Conservation (phyloP, 495 filamentous ascomycete genomes). For the Annulohypoxylon stygium region DNA sequence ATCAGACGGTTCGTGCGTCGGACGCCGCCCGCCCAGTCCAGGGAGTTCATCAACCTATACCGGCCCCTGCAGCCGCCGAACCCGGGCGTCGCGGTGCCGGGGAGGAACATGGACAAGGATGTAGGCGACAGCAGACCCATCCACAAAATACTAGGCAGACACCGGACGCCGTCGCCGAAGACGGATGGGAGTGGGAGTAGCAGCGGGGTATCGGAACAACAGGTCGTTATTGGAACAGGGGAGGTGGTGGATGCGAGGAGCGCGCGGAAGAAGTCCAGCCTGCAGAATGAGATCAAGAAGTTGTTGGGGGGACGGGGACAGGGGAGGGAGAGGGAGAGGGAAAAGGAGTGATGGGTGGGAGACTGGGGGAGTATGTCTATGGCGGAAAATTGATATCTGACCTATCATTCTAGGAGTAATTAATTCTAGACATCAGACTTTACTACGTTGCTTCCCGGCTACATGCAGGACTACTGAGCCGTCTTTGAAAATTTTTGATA, state of each 20-base stretch:
- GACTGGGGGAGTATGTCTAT: neutral
- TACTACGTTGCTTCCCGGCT: neutral
- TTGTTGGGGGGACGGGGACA: conserved; percentile 50
- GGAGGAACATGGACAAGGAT: conserved; percentile 8
- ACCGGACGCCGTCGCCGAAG: conserved; percentile 25
- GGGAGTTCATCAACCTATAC: conserved; percentile 43
- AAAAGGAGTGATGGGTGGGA: neutral
- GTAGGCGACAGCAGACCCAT: conserved; percentile 18
- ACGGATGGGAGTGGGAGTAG: neutral
- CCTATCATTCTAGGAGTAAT: neutral
- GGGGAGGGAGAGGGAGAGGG: conserved; percentile 21
- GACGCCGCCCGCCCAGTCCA: conserved; percentile 44
- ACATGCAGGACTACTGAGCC: neutral
- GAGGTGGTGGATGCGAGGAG: conserved; percentile 33
- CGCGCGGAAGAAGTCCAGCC: conserved; percentile 39
- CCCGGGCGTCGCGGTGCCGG: conserved; percentile 33
- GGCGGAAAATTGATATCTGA: neutral
- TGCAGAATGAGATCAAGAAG: conserved; percentile 55
- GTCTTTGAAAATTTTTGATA: neutral
- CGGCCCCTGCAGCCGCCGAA: neutral
- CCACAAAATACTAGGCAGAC: conserved; percentile 14
- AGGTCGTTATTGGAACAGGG: conserved; percentile 18
- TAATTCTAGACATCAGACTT: neutral
- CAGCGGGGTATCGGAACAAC: neutral
- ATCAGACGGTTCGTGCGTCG: conserved; percentile 19